Evolutionary conservation across 257 asterid species (phyloP).

Genomic region (Avicennia marina): DNA sequence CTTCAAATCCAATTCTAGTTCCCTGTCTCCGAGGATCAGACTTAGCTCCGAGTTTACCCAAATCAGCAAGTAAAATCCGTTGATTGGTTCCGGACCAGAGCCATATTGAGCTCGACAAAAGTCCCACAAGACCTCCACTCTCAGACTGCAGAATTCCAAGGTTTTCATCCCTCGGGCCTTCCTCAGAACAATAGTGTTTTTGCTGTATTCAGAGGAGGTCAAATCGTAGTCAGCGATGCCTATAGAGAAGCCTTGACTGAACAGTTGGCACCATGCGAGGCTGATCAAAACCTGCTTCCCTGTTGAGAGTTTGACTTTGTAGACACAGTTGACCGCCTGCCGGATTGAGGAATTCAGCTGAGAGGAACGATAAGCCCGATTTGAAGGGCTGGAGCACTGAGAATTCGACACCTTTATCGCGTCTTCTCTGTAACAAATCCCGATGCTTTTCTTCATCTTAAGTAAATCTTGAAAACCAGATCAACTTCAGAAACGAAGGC

Average conservation of each 20-base stretch:
- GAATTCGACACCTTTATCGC: background rate
- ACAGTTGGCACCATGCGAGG: background rate
- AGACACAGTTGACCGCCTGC: background rate
- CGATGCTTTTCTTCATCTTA: background rate
- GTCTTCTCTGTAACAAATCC: background rate
- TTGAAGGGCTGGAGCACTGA: no score
- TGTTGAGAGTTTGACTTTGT: background rate
- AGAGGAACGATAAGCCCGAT: no score
- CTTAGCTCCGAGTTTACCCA: background rate
- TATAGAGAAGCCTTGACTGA: background rate
- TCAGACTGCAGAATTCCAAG: background rate
- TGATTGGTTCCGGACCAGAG: background rate
- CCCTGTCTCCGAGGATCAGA: background rate
- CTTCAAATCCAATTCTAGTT: background rate
- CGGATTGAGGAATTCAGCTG: background rate
- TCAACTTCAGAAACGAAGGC: background rate
- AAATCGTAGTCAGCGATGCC: background rate
- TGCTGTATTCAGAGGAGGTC: background rate
- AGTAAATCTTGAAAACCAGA: no score
- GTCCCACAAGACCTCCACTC: background rate
- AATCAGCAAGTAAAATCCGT: background rate
- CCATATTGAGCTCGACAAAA: background rate
- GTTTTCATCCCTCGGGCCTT: background rate
- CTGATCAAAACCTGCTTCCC: background rate
- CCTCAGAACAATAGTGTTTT: background rate